Evolutionary conservation across 805 yeast genomes (phyloP).

Genomic region (Candida sakaeoensis): DNA sequence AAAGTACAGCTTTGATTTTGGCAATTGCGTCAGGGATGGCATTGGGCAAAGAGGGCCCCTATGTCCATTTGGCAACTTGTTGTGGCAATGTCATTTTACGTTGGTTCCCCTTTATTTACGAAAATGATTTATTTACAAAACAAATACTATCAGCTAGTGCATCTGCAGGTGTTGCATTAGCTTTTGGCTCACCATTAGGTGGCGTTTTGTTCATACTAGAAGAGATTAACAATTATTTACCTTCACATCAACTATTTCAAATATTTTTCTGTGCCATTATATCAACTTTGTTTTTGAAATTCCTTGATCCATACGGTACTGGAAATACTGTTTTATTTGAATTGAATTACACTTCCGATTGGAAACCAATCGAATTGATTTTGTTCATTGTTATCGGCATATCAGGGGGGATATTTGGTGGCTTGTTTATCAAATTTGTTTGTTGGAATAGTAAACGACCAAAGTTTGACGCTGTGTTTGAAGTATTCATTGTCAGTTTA

Average conservation of each 20-base stretch:
- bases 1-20: constrained; percentile 45
- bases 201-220: constrained; percentile 56
- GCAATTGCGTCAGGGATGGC: constrained; percentile 57
- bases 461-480: constrained; percentile 39
- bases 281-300: constrained; percentile 48
- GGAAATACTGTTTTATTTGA: constrained; percentile 56
- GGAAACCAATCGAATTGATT: constrained; percentile 47
- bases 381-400: constrained; percentile 47
- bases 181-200: constrained; percentile 59
- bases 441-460: constrained; percentile 44
- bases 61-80: constrained; percentile 56
- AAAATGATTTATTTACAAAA: constrained; percentile 48
- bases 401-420: constrained; percentile 54
- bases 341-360: constrained; percentile 46
- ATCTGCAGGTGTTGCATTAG: constrained; percentile 56
- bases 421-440: constrained; percentile 43
- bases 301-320: constrained; percentile 56
- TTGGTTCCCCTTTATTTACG: constrained; percentile 40
- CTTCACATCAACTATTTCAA: constrained; percentile 51
- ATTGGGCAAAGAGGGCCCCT: constrained; percentile 61
- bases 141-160: constrained; percentile 56
- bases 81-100: constrained; percentile 54
- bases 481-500: constrained; percentile 42
- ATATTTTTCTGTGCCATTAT: constrained; percentile 54
- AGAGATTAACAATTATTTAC: constrained; percentile 53